Base-by-base conservation (phyloP, 2,329 filamentous ascomycete genomes). In the Aspergillus persii region DNA sequence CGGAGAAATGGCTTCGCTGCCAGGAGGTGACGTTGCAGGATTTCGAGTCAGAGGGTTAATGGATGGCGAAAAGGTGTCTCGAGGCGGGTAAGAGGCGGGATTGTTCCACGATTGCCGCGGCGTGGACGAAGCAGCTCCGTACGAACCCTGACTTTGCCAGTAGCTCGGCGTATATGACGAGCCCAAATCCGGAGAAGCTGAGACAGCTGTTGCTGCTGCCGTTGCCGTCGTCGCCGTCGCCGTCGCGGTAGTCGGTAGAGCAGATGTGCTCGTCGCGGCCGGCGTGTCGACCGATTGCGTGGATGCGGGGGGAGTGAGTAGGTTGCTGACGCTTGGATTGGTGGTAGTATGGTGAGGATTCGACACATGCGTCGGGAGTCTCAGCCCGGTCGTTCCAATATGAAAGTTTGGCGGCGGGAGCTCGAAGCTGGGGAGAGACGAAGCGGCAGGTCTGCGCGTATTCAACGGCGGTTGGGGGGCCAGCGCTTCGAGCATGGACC, bases 371-470 rank as follows among this genome's bases (percentile, higher is more conserved):
- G 80, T 75, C 68, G 63, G 63, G n/a, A 82, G 84, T 72, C 85
- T 86, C 67, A 83, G 74, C 27, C 76, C 69, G 52, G 76, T 76
- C 74, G 73, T 76, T 68, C 74, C 75, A 75, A 77, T 73, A 2
- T 74, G 69, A 74, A 72, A 79, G 61, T 64, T 75, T 66, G 86
- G 86, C 56, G 88, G 86, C 64, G 86, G 85, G 53, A 91, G 83
- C 70, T 89, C 86, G 71, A 91, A 90, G 66, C 78, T 83, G 59
- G 89, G 88, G 62, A 92, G 82, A 67, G 84, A 84, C 59, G 84
- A 85, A 62, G 89, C 86, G 70, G 88, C 88, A 70, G 87, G 85
- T 75, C 89, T 85, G 69, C 89, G 85, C 74, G 87, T 83, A 66
- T 87, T 85, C 73, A 92, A 87, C 78, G 88, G 89, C 71, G 83